Conservation (phyloP, 192 early-diverging fungal genomes). For the Radiomyces spectabilis region DNA sequence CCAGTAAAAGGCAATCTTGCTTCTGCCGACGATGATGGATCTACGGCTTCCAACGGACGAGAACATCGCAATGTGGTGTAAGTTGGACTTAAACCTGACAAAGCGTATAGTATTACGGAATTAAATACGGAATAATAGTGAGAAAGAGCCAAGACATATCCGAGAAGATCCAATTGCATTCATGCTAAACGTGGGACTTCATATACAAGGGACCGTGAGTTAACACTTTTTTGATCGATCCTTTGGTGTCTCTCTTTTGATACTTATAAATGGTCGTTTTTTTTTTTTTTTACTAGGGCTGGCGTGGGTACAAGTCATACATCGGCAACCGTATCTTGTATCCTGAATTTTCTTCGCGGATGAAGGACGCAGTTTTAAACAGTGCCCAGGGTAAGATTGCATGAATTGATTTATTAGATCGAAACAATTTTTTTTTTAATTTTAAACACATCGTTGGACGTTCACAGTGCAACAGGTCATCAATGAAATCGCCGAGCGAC, state of each 20-base stretch:
- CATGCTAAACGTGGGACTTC: slow-evolving; percentile 48
- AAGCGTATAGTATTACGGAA: neutral
- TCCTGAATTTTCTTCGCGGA: slow-evolving; percentile 56
- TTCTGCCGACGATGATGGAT: no score
- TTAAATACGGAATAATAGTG: slow-evolving; percentile 5
- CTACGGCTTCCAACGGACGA: neutral
- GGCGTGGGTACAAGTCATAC: slow-evolving; percentile 72
- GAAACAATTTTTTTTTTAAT: neutral
- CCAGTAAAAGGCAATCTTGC: no score
- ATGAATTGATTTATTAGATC: neutral
- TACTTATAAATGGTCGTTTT: neutral
- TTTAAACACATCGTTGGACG: no score
- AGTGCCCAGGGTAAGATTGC: slow-evolving; percentile 43
- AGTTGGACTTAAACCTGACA: neutral
- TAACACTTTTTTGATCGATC: neutral
- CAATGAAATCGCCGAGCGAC: slow-evolving; percentile 17
- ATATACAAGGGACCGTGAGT: slow-evolving; percentile 53
- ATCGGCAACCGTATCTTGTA: slow-evolving; percentile 65
- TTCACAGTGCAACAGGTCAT: slow-evolving; percentile 24
- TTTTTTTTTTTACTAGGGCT: slow-evolving; percentile 46
- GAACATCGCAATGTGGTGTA: slow-evolving; percentile 30
- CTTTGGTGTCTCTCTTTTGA: neutral
- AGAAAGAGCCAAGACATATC: slow-evolving; percentile 45
- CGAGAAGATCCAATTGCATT: slow-evolving; percentile 66
- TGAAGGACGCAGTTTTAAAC: slow-evolving; percentile 49